A percentile compares a stretch with the other conserved stretches of the same genome.
Evolutionary conservation across 805 yeast genomes (phyloP).

Genomic region (Wickerhamomyces pijperi): DNA sequence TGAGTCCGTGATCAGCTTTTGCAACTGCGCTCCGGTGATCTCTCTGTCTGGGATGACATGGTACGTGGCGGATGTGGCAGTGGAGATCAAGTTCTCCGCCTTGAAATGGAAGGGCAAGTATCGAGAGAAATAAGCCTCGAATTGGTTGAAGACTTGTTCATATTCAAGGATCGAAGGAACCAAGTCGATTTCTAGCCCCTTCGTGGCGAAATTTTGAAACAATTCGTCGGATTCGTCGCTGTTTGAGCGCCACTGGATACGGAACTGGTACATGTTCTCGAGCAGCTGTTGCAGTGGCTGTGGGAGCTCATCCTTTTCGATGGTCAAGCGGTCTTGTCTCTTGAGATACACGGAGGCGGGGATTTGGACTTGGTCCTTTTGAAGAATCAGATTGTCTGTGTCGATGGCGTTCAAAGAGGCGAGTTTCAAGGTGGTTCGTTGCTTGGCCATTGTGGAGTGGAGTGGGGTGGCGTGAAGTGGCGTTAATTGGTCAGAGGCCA

Average conservation of each 20-base stretch:
- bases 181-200: slow-evolving; percentile 11
- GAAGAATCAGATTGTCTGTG: slow-evolving; percentile 14
- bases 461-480: too few relatives aligned
- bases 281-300: slow-evolving; percentile 7
- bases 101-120: slow-evolving; percentile 9
- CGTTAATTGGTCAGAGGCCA: too few relatives aligned
- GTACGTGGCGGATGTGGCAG: slow-evolving; percentile 14
- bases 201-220: slow-evolving; percentile 12
- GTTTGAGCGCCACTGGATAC: slow-evolving; percentile 12
- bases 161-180: slow-evolving; percentile 12
- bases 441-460: slow-evolving; percentile 6
- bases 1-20: too few relatives aligned
- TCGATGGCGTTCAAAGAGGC: slow-evolving; percentile 12
- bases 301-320: slow-evolving; percentile 12
- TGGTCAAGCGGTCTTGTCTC: slow-evolving; percentile 13
- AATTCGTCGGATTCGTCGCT: slow-evolving; percentile 2
- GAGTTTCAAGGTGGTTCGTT: slow-evolving; percentile 13
- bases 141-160: slow-evolving; percentile 13
- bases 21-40: slow-evolving; percentile 8
- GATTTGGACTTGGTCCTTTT: slow-evolving; percentile 7
- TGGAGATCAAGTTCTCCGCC: slow-evolving; percentile 8
- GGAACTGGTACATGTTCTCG: slow-evolving; percentile 8
- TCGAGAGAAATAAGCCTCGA: slow-evolving; percentile 8
- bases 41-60: slow-evolving; percentile 8
- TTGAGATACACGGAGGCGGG: slow-evolving; percentile 12